Evolutionary conservation across 2,329 filamentous ascomycete genomes (phyloP), one percentile per base, ranked within the genome.

Genomic region (Epichloe baconii): DNA sequence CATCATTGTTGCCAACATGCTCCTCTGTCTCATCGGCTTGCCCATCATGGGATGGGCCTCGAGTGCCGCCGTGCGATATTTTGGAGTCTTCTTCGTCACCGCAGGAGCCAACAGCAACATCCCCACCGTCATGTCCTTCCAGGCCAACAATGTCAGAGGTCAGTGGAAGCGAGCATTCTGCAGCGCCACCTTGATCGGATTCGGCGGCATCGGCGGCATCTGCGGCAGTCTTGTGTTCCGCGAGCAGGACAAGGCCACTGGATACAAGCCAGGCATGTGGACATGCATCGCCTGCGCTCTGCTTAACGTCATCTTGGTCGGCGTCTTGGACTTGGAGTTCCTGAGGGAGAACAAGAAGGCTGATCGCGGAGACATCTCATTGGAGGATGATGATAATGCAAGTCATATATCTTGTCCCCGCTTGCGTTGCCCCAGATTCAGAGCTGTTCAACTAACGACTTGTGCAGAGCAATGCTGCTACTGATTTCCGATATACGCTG

Each of bases 81-180:
- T 87, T 55, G 86, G 85, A 50, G 76, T 88, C 52, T 90, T 90
- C 69, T 69, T 90, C 46, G 76, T 80, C n/a, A 84, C 85, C 0
- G 84, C 85, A 0, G 87, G 85, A 7, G 81, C 83, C 56, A 89
- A 89, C 66, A 78, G 82, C 56, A 93, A 93, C 63, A 74, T 91
- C 4, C 88, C 88, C 0, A 74, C 80, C 2, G 73, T 80, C 44
- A 80, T 94, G 71, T 78, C 86, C 0, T 93, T 88, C 69, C 87
- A 91, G 69, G 86, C 86, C 42, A 93, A 91, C 69, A 94, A 94
- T 67, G 84, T 94, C 61, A 82, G 86, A 49, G 88, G 87, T 0
- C 87, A 93, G 68, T 94, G 87, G 86, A 94, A 91, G 71, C 80
- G 88, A 46, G 87, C 87, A 1, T 83, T 93, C 58, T 83, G 80